These are phyloP conservation scores for Fusarium sterilihyphosum DNA, from an alignment of 2,329 filamentous ascomycete species.

Conservation along the genomic window DNA sequence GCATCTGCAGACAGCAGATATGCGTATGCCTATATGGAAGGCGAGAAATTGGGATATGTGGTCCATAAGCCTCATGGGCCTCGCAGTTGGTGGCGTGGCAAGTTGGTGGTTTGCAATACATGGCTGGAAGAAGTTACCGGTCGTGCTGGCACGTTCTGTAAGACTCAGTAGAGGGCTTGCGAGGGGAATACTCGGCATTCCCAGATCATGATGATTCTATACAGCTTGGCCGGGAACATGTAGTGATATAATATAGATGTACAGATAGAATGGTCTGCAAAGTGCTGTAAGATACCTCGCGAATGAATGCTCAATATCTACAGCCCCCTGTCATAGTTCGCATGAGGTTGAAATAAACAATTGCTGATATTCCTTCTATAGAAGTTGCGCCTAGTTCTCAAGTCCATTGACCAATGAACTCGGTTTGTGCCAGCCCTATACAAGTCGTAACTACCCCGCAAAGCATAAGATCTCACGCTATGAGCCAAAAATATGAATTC, in stretches of 20 bases:
- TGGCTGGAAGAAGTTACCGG: conserved; percentile 28
- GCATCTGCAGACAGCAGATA: conserved; percentile 57
- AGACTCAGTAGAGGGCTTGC: not conserved
- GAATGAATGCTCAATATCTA: not conserved
- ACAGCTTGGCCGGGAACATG: not conserved
- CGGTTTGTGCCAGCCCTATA: not conserved
- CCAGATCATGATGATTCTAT: not conserved
- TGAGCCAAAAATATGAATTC: not conserved
- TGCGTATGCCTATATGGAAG: conserved; percentile 52
- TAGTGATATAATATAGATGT: not conserved
- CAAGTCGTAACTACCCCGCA: not conserved
- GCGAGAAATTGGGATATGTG: conserved; percentile 53
- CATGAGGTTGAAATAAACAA: not conserved
- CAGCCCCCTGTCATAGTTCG: not conserved
- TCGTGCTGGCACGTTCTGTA: not conserved
- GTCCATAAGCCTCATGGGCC: conserved; percentile 29
- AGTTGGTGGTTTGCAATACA: conserved; percentile 35
- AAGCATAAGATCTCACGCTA: not conserved
- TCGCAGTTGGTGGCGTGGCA: conserved; percentile 9
- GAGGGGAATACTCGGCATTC: not conserved
- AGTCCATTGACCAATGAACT: not conserved
- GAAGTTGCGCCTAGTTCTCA: not conserved
- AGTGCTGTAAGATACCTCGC: not conserved
- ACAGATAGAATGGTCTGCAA: not conserved
- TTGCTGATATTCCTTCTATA: not conserved